phyloP scores from a whole-genome alignment of 495 filamentous ascomycete species.

The Schizothecium vesticola region DNA sequence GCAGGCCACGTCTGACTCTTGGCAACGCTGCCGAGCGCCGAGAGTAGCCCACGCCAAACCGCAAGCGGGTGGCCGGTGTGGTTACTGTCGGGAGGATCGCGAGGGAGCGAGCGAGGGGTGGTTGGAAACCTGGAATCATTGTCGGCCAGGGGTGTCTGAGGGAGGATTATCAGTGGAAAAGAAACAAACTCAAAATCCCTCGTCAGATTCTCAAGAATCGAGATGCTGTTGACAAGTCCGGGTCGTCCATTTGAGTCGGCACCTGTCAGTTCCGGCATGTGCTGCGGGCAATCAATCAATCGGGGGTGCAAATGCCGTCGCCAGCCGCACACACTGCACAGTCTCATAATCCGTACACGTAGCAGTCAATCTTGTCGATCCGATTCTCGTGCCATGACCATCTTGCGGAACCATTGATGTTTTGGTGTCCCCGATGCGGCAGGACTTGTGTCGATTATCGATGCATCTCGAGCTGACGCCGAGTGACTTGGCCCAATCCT shows the following conservation, averaged over 20 bases:
- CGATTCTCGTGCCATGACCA: background rate
- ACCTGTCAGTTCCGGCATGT: too few relatives aligned
- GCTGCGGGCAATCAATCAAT: background rate
- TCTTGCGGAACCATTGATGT: background rate
- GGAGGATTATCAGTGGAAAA: background rate
- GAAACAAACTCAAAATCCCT: background rate
- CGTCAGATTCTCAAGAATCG: background rate
- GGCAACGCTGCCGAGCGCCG: background rate
- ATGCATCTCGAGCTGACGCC: background rate
- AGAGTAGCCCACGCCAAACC: background rate
- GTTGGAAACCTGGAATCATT: background rate
- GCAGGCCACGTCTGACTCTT: conserved; percentile 5
- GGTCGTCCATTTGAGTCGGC: background rate
- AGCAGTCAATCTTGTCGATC: background rate
- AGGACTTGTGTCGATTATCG: background rate
- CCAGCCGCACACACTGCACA: background rate
- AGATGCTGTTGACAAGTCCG: background rate
- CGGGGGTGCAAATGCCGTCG: background rate
- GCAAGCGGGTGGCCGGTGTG: background rate
- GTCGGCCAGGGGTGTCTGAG: background rate
- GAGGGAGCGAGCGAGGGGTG: background rate
- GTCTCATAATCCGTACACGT: too few relatives aligned
- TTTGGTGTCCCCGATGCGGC: background rate
- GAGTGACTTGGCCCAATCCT: background rate
- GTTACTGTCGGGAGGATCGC: background rate